These are phyloP conservation scores for Fusarium torulosum DNA, from an alignment of 2,329 filamentous ascomycete species.

Conservation along the genomic window DNA sequence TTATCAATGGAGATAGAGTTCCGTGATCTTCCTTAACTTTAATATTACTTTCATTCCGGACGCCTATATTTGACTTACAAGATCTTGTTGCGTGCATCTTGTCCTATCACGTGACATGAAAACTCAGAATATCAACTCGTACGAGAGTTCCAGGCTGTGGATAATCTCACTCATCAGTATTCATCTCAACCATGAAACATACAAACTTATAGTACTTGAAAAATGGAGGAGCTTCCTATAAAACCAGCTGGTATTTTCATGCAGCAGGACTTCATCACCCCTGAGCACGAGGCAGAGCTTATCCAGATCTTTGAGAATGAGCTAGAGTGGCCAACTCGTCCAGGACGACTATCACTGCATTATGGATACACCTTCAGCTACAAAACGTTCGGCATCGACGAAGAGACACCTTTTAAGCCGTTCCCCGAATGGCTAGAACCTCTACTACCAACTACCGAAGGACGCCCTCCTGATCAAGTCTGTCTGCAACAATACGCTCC, in stretches of 20 bases:
- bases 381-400: constrained; percentile 68
- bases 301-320: constrained; percentile 58
- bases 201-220: accelerated
- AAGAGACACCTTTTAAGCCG: constrained; percentile 60
- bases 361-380: constrained; percentile 71
- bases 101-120: constrained; percentile 16
- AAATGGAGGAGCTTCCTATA: constrained; percentile 46
- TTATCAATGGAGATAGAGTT: too few relatives aligned
- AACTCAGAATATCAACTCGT: constrained; percentile 16
- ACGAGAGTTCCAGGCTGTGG: not conserved
- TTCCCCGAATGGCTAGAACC: constrained; percentile 66
- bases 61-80: too few relatives aligned
- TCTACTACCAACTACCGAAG: constrained; percentile 60
- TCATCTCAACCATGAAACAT: not conserved
- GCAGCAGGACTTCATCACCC: constrained; percentile 61
- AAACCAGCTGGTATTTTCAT: constrained; percentile 57
- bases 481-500: constrained; percentile 72
- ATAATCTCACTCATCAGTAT: not conserved
- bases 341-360: constrained; percentile 64
- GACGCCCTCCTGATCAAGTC: constrained; percentile 66
- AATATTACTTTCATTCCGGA: too few relatives aligned
- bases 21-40: too few relatives aligned
- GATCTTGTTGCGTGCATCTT: too few relatives aligned
- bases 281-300: constrained; percentile 59
- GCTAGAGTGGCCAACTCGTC: constrained; percentile 60